Evolutionary conservation across 1,284 basidiomycete species (phyloP).

Genomic region (Austroboletus rostrupii): DNA sequence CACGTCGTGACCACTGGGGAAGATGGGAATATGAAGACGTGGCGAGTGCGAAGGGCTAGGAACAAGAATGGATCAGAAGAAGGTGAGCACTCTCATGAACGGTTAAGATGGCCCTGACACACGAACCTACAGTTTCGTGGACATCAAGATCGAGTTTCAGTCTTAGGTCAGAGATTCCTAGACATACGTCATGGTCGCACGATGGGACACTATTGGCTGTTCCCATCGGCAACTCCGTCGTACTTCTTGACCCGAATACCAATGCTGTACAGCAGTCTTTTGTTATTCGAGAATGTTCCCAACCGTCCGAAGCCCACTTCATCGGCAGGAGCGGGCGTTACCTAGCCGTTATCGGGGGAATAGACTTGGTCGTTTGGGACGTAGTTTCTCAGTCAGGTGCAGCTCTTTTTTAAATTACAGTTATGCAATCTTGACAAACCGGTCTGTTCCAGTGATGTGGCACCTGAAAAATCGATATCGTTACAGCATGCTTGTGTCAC

Average conservation of each 20-base stretch:
- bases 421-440: slow-evolving; percentile 4
- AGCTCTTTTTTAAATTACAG: slow-evolving; percentile 21
- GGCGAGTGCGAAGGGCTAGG: slow-evolving; percentile 52
- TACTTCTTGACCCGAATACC: slow-evolving; percentile 74
- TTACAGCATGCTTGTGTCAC: slow-evolving; percentile 47
- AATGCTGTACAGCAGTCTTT: slow-evolving; percentile 68
- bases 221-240: slow-evolving; percentile 64
- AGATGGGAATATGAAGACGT: slow-evolving; percentile 70
- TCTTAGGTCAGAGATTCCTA: slow-evolving; percentile 68
- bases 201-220: slow-evolving; percentile 87
- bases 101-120: slow-evolving; percentile 7
- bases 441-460: slow-evolving; percentile 51
- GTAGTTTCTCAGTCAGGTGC: slow-evolving; percentile 67
- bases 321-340: slow-evolving; percentile 63
- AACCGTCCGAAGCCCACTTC: slow-evolving; percentile 51
- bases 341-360: slow-evolving; percentile 49
- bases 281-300: slow-evolving; percentile 50
- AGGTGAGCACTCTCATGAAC: slow-evolving; percentile 34
- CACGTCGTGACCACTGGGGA: slow-evolving; percentile 62
- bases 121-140: slow-evolving; percentile 64
- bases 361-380: slow-evolving; percentile 77
- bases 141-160: slow-evolving; percentile 64
- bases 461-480: slow-evolving; percentile 37
- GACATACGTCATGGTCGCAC: slow-evolving; percentile 71
- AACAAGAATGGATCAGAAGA: slow-evolving; percentile 45